Evolutionary conservation across 2,329 filamentous ascomycete species (phyloP).

Genomic region (Penicillium sp.): DNA sequence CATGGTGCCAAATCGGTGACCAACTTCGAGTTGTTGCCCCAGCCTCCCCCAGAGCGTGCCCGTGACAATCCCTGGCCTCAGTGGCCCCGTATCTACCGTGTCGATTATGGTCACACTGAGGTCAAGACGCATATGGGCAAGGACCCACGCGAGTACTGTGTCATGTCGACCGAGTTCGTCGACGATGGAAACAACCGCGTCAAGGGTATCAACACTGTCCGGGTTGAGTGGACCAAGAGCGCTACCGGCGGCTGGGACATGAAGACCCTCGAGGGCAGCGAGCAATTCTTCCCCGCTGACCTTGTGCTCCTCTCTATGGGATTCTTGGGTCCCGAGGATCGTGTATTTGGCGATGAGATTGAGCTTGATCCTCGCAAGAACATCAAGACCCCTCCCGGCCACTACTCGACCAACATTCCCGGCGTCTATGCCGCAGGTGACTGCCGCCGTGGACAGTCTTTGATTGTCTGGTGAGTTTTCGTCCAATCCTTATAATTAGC

Average conservation of each 20-base stretch:
- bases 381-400: slow-evolving; percentile 80
- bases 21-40: slow-evolving; percentile 92
- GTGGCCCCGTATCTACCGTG: slow-evolving; percentile 94
- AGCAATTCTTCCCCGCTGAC: slow-evolving; percentile 94
- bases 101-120: slow-evolving; percentile 95
- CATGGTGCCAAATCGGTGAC: slow-evolving; percentile 91
- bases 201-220: slow-evolving; percentile 90
- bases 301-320: slow-evolving; percentile 93
- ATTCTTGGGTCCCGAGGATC: slow-evolving; percentile 87
- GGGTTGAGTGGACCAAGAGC: slow-evolving; percentile 91
- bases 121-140: slow-evolving; percentile 94
- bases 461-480: slow-evolving; percentile 78
- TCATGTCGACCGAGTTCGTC: slow-evolving; percentile 96
- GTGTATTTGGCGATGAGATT: slow-evolving; percentile 74
- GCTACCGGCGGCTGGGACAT: slow-evolving; percentile 91
- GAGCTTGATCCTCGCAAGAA: slow-evolving; percentile 92
- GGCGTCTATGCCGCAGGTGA: slow-evolving; percentile 92
- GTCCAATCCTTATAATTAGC: too few species aligned
- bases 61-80: slow-evolving; percentile 96
- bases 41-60: slow-evolving; percentile 82
- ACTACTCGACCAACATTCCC: slow-evolving; percentile 78
- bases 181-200: slow-evolving; percentile 79
- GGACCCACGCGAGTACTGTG: slow-evolving; percentile 92
- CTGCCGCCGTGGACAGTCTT: slow-evolving; percentile 84
- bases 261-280: slow-evolving; percentile 88